Evolutionary conservation across 2,329 filamentous ascomycete species (phyloP).

Genomic region (Podosphaera leucotricha): DNA sequence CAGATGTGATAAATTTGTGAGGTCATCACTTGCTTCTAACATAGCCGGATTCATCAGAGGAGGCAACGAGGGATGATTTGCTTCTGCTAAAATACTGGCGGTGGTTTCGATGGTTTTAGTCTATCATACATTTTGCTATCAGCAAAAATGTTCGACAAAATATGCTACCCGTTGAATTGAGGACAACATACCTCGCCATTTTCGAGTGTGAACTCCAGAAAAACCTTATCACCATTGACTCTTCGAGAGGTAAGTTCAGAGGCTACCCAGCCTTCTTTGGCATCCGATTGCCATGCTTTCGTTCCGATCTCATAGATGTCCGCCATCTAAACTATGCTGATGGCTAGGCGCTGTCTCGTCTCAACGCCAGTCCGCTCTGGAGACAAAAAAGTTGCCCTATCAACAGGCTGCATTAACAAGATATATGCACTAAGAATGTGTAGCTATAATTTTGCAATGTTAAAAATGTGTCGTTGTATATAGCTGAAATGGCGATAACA

Average conservation of each 20-base stretch:
- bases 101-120: slow-evolving; percentile 61
- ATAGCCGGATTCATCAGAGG: slow-evolving; percentile 96
- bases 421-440: background rate
- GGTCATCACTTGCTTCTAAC: slow-evolving; percentile 93
- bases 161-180: slow-evolving; percentile 3
- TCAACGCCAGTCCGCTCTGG: slow-evolving; percentile 6
- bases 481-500: background rate
- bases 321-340: slow-evolving; percentile 36
- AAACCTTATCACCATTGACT: slow-evolving; percentile 65
- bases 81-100: slow-evolving; percentile 48
- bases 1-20: slow-evolving; percentile 90
- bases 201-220: slow-evolving; percentile 66
- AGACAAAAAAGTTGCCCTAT: slow-evolving; percentile 7
- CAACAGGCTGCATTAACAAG: slow-evolving; percentile 9
- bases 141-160: slow-evolving; percentile 6
- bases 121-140: slow-evolving; percentile 21
- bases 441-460: background rate
- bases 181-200: slow-evolving; percentile 58
- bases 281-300: slow-evolving; percentile 93
- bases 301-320: slow-evolving; percentile 92
- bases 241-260: slow-evolving; percentile 80
- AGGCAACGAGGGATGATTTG: slow-evolving; percentile 56
- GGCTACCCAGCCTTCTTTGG: slow-evolving; percentile 88
- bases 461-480: background rate
- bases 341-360: background rate